phyloP scores from a whole-genome alignment of 2,329 filamentous ascomycete species.

The Arthrobotrys conoides region DNA sequence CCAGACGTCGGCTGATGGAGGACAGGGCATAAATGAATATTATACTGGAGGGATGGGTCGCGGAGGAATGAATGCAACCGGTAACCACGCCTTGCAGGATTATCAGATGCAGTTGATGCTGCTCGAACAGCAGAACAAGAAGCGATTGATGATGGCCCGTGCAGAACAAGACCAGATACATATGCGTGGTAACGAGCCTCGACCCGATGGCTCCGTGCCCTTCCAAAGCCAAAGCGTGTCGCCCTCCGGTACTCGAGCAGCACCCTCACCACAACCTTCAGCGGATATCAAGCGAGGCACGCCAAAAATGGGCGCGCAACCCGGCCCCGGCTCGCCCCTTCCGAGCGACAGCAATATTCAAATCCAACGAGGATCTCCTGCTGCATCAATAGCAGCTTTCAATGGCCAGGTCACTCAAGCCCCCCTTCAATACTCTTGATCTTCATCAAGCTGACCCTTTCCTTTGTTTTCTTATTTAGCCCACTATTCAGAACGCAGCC shows the following conservation, averaged over 20 bases:
- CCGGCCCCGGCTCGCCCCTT: slow-evolving; percentile 84
- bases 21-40: slow-evolving; percentile 65
- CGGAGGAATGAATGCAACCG: slow-evolving; percentile 71
- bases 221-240: slow-evolving; percentile 70
- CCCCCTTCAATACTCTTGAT: slow-evolving; percentile 57
- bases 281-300: slow-evolving; percentile 78
- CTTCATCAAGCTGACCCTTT: slow-evolving; percentile 54
- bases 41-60: slow-evolving; percentile 64
- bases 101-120: slow-evolving; percentile 93
- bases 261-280: slow-evolving; percentile 77
- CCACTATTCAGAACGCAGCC: slow-evolving; percentile 71
- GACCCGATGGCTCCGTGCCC: slow-evolving; percentile 70
- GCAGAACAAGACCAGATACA: slow-evolving; percentile 80
- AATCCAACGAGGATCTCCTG: slow-evolving; percentile 72
- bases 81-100: slow-evolving; percentile 86
- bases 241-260: slow-evolving; percentile 76
- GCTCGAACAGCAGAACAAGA: slow-evolving; percentile 89
- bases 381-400: slow-evolving; percentile 68
- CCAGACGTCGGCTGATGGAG: slow-evolving; percentile 77
- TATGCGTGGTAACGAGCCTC: slow-evolving; percentile 71
- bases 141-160: slow-evolving; percentile 84
- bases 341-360: slow-evolving; percentile 77
- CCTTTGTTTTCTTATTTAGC: slow-evolving; percentile 35
- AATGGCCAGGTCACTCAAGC: slow-evolving; percentile 68
- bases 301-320: slow-evolving; percentile 82